Conservation (phyloP, 257 asterid species). For the Thymus quinquecostatus region DNA sequence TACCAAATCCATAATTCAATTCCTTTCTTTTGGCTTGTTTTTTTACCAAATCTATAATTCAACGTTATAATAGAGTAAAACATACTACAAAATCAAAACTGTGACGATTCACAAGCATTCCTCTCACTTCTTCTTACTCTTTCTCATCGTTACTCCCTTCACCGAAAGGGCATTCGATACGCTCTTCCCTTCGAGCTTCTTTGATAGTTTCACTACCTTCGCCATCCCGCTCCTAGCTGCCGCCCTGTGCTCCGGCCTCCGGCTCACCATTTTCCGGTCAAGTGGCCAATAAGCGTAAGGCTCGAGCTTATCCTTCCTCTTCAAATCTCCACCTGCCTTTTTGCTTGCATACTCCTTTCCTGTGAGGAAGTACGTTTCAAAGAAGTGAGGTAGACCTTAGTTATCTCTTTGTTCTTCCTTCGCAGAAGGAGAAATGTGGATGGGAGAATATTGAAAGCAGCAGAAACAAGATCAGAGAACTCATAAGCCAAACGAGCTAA, state of each 20-base stretch:
- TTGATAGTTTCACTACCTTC: slow-evolving; percentile 76
- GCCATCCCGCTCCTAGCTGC: slow-evolving; percentile 92
- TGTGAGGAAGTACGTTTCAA: slow-evolving; percentile 24
- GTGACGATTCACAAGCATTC: slow-evolving; percentile 3
- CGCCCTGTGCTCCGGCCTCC: slow-evolving; percentile 85
- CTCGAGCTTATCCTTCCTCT: slow-evolving; percentile 86
- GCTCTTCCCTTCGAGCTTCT: slow-evolving; percentile 86
- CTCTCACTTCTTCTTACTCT: slow-evolving; percentile 43
- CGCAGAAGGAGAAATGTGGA: slow-evolving; percentile 79
- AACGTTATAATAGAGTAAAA: no score
- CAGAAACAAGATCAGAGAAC: slow-evolving; percentile 79
- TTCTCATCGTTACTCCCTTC: slow-evolving; percentile 42
- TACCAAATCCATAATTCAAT: no score
- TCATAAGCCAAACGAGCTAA: slow-evolving; percentile 98
- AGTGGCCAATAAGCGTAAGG: slow-evolving; percentile 99
- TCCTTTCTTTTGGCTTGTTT: no score
- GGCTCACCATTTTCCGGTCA: slow-evolving; percentile 93
- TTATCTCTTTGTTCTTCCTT: slow-evolving; percentile 84
- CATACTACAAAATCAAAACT: slow-evolving; percentile 10
- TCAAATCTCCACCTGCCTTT: slow-evolving; percentile 89
- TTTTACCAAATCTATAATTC: no score
- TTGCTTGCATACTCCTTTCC: slow-evolving; percentile 90
- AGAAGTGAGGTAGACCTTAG: slow-evolving; percentile 55
- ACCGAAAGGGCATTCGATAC: slow-evolving; percentile 67
- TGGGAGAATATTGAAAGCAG: slow-evolving; percentile 76